Conservation (phyloP, 2,329 filamentous ascomycete species). For the Thielaviopsis euricoi region DNA sequence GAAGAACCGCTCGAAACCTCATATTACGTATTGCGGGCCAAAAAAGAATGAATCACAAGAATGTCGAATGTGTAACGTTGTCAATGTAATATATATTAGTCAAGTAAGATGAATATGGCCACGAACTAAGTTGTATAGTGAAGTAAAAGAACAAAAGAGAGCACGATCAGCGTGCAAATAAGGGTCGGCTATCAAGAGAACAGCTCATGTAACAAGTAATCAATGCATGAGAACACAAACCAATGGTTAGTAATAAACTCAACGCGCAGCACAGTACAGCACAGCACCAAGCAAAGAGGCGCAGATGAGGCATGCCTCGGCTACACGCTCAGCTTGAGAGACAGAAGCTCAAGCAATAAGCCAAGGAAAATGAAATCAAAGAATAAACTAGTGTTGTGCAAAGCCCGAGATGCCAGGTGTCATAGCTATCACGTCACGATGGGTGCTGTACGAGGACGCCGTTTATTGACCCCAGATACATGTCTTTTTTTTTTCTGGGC, state of each 20-base stretch:
- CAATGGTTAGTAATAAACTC: not conserved
- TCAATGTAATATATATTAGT: not conserved
- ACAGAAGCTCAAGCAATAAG: not conserved
- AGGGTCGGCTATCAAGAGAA: not conserved
- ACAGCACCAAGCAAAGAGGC: not conserved
- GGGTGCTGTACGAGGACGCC: no score
- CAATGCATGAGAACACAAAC: not conserved
- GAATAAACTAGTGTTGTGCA: no score
- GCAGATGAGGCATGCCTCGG: not conserved
- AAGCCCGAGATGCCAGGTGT: no score
- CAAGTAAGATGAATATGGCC: no score
- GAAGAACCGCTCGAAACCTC: not conserved
- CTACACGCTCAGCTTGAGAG: not conserved
- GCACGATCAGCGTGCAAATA: not conserved
- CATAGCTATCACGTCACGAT: no score
- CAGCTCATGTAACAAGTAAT: not conserved
- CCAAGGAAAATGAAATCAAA: no score
- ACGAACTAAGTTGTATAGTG: no score
- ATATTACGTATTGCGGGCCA: not conserved
- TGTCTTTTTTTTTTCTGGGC: not conserved
- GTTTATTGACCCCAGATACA: not conserved
- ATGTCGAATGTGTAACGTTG: not conserved
- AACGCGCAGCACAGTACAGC: not conserved
- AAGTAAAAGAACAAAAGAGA: not conserved
- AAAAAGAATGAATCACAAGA: not conserved